Evolutionary conservation across 2,329 filamentous ascomycete species (phyloP).

Genomic region (Thermochaetoides dissita): DNA sequence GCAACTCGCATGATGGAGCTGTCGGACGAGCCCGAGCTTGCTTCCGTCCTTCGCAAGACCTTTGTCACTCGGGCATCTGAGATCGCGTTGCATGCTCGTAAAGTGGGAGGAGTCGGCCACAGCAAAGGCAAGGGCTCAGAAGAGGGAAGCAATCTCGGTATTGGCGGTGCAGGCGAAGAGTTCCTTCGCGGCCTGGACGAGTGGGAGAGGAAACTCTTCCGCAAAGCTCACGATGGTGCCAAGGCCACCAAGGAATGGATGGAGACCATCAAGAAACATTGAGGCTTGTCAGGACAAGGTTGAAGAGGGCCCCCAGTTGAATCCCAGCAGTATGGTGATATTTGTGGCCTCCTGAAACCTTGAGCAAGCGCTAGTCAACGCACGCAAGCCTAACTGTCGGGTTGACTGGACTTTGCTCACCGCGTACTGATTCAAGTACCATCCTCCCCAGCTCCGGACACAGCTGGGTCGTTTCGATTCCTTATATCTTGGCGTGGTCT

Average conservation of each 20-base stretch:
- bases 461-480: too few relatives aligned
- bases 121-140: conserved; percentile 33
- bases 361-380: too few relatives aligned
- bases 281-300: conserved; percentile 1
- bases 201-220: conserved; percentile 67
- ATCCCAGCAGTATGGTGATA: too few relatives aligned
- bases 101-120: conserved; percentile 49
- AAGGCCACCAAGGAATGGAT: conserved; percentile 59
- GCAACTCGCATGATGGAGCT: conserved; percentile 77
- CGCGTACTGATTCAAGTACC: too few relatives aligned
- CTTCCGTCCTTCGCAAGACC: conserved; percentile 59
- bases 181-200: conserved; percentile 84
- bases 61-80: conserved; percentile 72
- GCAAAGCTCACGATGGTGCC: conserved; percentile 58
- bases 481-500: too few relatives aligned
- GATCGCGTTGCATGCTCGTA: conserved; percentile 78
- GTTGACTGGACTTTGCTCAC: too few relatives aligned
- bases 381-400: too few relatives aligned
- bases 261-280: conserved; percentile 25
- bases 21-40: conserved; percentile 69
- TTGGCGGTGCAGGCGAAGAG: conserved; percentile 55
- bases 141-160: conserved; percentile 45
- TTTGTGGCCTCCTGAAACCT: too few relatives aligned
- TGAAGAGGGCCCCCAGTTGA: too few relatives aligned
- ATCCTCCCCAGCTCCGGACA: too few relatives aligned